Percentiles rank a stretch among this genome's conserved stretches.
Evolutionary conservation across 768 basidiomycete genomes (phyloP).

Genomic region (Psilocybe sp.): DNA sequence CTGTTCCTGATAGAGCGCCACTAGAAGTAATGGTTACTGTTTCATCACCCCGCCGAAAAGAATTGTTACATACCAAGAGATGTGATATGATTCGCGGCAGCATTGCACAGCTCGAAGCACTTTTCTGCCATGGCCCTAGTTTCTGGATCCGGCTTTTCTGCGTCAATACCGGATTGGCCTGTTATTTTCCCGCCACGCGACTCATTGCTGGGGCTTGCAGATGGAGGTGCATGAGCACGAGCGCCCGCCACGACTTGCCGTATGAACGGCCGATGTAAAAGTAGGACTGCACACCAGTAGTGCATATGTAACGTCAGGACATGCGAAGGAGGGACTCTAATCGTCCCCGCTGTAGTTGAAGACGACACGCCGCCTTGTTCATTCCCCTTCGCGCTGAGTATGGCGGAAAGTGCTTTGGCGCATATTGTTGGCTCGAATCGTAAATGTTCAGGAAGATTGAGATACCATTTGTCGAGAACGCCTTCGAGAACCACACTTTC

Average conservation of each 20-base stretch:
- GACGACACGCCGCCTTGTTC: slow-evolving; percentile 3
- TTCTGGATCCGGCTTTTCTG: slow-evolving; percentile 39
- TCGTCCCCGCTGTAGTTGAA: slow-evolving; percentile 22
- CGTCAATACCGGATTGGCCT: slow-evolving; percentile 22
- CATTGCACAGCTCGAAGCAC: slow-evolving; percentile 70
- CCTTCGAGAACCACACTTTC: slow-evolving; percentile 60
- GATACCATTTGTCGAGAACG: slow-evolving; percentile 70
- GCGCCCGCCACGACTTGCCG: background rate
- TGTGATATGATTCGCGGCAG: slow-evolving; percentile 78
- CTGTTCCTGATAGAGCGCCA: slow-evolving; percentile 57
- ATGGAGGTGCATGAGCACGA: slow-evolving; percentile 38
- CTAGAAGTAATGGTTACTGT: slow-evolving; percentile 25
- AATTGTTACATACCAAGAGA: slow-evolving; percentile 47
- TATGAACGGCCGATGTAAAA: slow-evolving; percentile 71
- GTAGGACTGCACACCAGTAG: slow-evolving; percentile 76
- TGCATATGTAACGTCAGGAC: slow-evolving; percentile 79
- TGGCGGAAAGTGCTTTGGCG: background rate
- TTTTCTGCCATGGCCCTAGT: slow-evolving; percentile 52
- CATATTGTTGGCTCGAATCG: slow-evolving; percentile 49
- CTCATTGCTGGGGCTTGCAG: slow-evolving; percentile 37
- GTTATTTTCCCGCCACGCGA: slow-evolving; percentile 29
- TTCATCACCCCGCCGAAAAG: background rate
- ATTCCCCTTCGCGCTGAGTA: slow-evolving; percentile 9
- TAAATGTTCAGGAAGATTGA: slow-evolving; percentile 66
- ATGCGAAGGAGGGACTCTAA: slow-evolving; percentile 50